Evolutionary conservation across 352 stramenopile genomes (phyloP).

Genomic region (Pythium grandisporangium): DNA sequence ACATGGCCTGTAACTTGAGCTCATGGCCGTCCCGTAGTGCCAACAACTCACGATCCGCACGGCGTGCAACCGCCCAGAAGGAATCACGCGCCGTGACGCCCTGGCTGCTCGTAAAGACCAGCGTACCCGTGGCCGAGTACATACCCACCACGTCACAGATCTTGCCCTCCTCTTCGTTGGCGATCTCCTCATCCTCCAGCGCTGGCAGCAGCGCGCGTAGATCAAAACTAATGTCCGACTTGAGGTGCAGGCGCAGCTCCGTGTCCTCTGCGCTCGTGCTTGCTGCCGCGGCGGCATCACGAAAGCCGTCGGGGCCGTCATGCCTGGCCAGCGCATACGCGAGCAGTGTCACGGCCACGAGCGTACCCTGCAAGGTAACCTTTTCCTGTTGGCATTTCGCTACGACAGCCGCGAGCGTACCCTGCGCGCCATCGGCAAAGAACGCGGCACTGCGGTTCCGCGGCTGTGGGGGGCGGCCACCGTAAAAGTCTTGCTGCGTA

Average conservation of each 20-base stretch:
- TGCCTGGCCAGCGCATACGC: constrained; percentile 30
- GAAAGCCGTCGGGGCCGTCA: constrained; percentile 11
- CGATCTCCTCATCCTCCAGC: constrained; percentile 6
- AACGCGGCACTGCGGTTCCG: constrained; percentile 37
- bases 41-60: constrained; percentile 36
- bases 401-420: constrained; percentile 30
- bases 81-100: constrained; percentile 17
- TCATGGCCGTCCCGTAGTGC: constrained; percentile 35
- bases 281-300: no score
- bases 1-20: constrained; percentile 51
- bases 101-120: constrained; percentile 45
- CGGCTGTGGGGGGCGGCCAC: constrained; percentile 10
- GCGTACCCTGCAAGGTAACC: constrained; percentile 32
- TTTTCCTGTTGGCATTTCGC: constrained; percentile 23
- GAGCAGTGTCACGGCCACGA: constrained; percentile 30
- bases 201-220: constrained; percentile 21
- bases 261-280: constrained; percentile 8
- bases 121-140: constrained; percentile 29
- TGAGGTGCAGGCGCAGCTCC: constrained; percentile 21
- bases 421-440: constrained; percentile 26
- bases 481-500: constrained; percentile 39
- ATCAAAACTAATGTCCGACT: constrained; percentile 37
- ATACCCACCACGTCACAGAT: constrained; percentile 30
- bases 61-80: constrained; percentile 48
- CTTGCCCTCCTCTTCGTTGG: no score